A percentile compares a stretch with the other conserved stretches of the same genome.
Evolutionary conservation across 2,329 filamentous ascomycete genomes (phyloP).

Genomic region (Microdochium nivale): DNA sequence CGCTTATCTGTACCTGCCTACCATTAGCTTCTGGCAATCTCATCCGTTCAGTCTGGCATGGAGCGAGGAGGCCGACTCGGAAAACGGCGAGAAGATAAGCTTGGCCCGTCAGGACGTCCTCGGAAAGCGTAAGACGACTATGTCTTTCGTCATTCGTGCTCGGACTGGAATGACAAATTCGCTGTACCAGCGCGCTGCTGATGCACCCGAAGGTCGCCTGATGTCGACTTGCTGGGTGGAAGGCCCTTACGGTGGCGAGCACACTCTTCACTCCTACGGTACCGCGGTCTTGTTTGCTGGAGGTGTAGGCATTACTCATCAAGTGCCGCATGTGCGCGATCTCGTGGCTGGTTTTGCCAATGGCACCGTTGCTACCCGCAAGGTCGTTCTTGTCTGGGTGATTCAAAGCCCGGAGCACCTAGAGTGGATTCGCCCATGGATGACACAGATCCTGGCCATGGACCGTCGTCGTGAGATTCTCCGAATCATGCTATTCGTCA

Average conservation of each 20-base stretch:
- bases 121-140: conserved; percentile 51
- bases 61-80: conserved; percentile 52
- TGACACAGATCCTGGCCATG: conserved; percentile 72
- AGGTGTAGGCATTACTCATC: conserved; percentile 74
- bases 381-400: conserved; percentile 68
- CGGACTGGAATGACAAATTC: conserved; percentile 65
- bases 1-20: conserved; percentile 70
- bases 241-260: conserved; percentile 68
- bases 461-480: conserved; percentile 65
- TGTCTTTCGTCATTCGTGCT: conserved; percentile 66
- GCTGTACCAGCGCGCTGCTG: conserved; percentile 59
- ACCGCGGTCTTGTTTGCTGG: conserved; percentile 73
- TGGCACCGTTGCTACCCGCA: conserved; percentile 62
- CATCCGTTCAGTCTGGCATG: conserved; percentile 76
- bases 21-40: conserved; percentile 63
- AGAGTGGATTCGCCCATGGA: conserved; percentile 78
- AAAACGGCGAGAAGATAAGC: conserved; percentile 46
- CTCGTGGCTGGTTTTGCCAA: conserved; percentile 61
- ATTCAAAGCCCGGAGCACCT: conserved; percentile 73
- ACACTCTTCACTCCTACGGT: conserved; percentile 66
- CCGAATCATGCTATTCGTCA: conserved; percentile 72
- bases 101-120: conserved; percentile 50
- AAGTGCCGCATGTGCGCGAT: conserved; percentile 66
- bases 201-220: conserved; percentile 51
- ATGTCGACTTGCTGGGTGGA: conserved; percentile 60